phyloP scores from a whole-genome alignment of 306 rosid genomes.

The Vicia villosa region DNA sequence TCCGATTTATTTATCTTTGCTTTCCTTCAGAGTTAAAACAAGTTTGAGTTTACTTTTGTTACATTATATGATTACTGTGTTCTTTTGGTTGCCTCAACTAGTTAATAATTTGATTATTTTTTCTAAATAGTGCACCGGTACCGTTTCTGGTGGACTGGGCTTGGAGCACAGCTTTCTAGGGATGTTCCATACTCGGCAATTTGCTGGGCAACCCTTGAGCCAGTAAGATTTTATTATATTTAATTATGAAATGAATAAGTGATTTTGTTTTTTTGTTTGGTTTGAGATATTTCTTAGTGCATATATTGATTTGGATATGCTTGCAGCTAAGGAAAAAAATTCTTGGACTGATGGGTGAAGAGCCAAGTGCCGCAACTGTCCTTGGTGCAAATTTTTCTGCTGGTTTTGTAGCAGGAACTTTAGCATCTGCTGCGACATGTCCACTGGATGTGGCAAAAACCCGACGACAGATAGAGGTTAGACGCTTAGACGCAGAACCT shows the following conservation, averaged over 20 bases:
- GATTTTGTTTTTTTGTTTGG: background rate
- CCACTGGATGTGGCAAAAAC: conserved; percentile 97
- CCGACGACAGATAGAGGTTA: conserved; percentile 88
- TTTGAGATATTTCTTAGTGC: conserved; percentile 30
- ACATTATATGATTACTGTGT: background rate
- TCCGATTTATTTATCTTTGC: conserved; percentile 33
- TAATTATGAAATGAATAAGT: conserved; percentile 9
- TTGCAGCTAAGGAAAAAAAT: conserved; percentile 68
- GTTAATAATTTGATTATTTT: conserved; percentile 2
- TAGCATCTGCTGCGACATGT: conserved; percentile 91
- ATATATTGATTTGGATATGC: conserved; percentile 36
- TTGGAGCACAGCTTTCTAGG: conserved; percentile 94
- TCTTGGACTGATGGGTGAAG: conserved; percentile 63
- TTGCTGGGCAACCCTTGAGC: conserved; percentile 98
- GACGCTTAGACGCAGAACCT: conserved; percentile 44
- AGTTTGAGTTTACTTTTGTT: conserved; percentile 30
- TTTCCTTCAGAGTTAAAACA: conserved; percentile 19
- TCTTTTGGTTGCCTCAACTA: conserved; percentile 30
- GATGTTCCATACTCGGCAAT: conserved; percentile 97
- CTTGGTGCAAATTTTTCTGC: conserved; percentile 87
- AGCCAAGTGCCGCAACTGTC: conserved; percentile 55
- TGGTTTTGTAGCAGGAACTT: conserved; percentile 83
- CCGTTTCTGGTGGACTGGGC: conserved; percentile 91
- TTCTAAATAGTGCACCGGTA: conserved; percentile 60
- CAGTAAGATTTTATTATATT: conserved; percentile 52